Evolutionary conservation across 148 eudicot genomes (phyloP), one percentile per base, ranked within the genome.

Genomic region (Silene conica): DNA sequence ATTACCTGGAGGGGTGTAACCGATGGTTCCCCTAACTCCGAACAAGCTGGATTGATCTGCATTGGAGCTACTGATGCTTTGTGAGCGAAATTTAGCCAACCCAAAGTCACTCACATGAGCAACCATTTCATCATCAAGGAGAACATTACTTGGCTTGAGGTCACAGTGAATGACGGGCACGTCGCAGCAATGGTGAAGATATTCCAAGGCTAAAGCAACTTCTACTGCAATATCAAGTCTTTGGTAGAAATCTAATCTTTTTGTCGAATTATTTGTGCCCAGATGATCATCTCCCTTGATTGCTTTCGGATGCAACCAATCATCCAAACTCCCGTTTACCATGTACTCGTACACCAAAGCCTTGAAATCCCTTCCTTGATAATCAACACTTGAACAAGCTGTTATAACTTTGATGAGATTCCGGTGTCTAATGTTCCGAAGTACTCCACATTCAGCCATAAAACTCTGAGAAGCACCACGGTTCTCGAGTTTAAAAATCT

Each of bases 21-120:
- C 83, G 6, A 81, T 56, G 6, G 80, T 77, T 77, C 83, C 77
- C 16, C 77, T 54, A 19, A 81, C 78, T 43, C 77, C 80, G 5
- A 68, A 20, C 34, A 79, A 73, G 61, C 59, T 73, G 1, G 80
- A 77, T 2, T 71, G 38, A 50, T 60, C 21, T 54, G 63, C 70
- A 28, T 26, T 1, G 5, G 63, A 20, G 65, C 25, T 60, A 6
- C 2, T 61, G 64, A 2, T 73, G 20, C 38, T 69, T 34, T 31
- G 21, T 13, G 59, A 1, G 9, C 73, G 72, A 66, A 83, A 73
- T 67, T 74, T 85, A 38, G 86, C 86, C 14, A 83, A 63, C 0
- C 88, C 88, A 67, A 85, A 83, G 73, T 85, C 86, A 4, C 86
- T 74, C 61, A 83, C 77, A 78, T 76, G 80, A n/a, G 86, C 88